A percentile compares a stretch with the other conserved stretches of the same genome.
Conservation (phyloP, 2,329 filamentous ascomycete genomes). For the Xylaria sp. region DNA sequence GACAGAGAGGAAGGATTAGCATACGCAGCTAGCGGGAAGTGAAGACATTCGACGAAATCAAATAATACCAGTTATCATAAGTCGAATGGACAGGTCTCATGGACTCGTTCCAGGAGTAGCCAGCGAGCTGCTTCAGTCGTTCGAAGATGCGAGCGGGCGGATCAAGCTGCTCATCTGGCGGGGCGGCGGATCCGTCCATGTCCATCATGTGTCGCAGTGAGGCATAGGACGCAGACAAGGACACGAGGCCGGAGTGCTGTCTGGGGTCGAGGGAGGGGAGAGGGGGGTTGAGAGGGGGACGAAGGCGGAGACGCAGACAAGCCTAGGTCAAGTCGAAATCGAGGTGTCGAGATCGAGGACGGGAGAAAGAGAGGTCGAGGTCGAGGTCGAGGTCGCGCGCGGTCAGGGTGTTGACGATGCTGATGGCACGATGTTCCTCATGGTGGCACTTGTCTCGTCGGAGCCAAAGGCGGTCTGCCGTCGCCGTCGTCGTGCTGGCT, state of each 20-base stretch:
- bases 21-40: not conserved
- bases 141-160: slow-evolving; percentile 77
- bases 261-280: not conserved
- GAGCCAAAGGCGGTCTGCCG: slow-evolving; percentile 1
- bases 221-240: slow-evolving; percentile 35
- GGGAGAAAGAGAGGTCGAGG: slow-evolving; percentile 10
- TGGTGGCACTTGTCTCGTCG: slow-evolving; percentile 29
- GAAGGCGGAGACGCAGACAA: slow-evolving; percentile 5
- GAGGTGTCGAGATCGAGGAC: slow-evolving; percentile 18
- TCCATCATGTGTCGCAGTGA: slow-evolving; percentile 53
- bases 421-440: slow-evolving; percentile 30
- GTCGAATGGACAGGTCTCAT: slow-evolving; percentile 69
- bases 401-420: slow-evolving; percentile 30
- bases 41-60: not conserved
- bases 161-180: slow-evolving; percentile 67
- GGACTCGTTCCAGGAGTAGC: slow-evolving; percentile 81
- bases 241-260: slow-evolving; percentile 24
- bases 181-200: slow-evolving; percentile 58
- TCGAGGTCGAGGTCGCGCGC: slow-evolving; percentile 17
- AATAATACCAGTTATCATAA: slow-evolving; percentile 87
- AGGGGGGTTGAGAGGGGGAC: slow-evolving; percentile 12
- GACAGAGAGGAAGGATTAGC: slow-evolving; percentile 32
- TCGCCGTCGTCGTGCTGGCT: not conserved
- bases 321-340: not conserved
- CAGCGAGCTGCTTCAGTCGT: slow-evolving; percentile 76